Evolutionary conservation across 768 basidiomycete species (phyloP), one percentile per base, ranked within the genome.

Genomic region (Lepiota brunneoincarnata): DNA sequence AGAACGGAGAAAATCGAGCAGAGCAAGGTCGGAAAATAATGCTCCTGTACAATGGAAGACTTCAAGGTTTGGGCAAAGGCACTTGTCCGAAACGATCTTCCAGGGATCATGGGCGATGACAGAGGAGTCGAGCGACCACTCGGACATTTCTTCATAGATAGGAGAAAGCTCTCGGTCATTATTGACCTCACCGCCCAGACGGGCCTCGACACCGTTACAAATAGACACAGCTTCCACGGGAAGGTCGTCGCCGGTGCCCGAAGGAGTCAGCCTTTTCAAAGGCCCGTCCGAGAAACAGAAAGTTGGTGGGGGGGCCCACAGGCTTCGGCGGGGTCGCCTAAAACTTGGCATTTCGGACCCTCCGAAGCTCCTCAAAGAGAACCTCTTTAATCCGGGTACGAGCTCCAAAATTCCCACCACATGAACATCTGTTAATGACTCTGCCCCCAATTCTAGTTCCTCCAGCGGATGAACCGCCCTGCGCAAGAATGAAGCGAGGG

Each of bases 61-160:
- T 10, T 51, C 40, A 14, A 51, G 20, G n/a, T 43, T 51, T 6
- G 50, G 50, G 17, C 50, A 42, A 41, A 51, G 34, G 24, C 26
- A 51, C 4, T 50, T 40, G n/a, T 39, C 11, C 2, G 31, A 31
- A 2, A 10, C 7, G 31, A 10, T 31, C 11, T 3, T 31, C 31
- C 31, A 31, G 31, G 31, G 31, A 31, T 31, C 31, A 9, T 31
- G 7, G 31, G 4, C 7, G 7, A 9, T 31, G 6, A 1, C 31
- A 9, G 31, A 9, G 7, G 6, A 2, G 31, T 31, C 11, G 7
- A 9, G 2, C 31, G 3, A 9, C 7, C 4, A 9, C 11, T 31
- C 31, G 2, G 31, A 31, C 31, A 10, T 31, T 6, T 9, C 11
- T 31, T 31, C 31, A 31, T 9, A 9, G 7, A 9, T 10, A 31